Conservation (phyloP, 192 early-diverging fungal genomes). For the Mortierella alpina region DNA sequence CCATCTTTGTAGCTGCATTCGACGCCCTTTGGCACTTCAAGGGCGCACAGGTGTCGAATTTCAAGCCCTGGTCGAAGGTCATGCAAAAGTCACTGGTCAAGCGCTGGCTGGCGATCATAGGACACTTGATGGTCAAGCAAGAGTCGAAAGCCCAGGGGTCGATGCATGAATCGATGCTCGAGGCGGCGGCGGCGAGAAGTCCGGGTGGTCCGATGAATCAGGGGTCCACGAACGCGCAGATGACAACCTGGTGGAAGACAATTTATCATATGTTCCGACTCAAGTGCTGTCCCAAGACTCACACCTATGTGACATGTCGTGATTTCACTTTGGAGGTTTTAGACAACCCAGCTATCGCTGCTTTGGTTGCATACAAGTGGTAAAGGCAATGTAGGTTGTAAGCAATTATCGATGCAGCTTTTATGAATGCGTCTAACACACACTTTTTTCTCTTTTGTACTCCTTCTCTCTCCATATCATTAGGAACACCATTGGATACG, state of each 20-base stretch:
- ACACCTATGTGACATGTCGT: constrained; percentile 7
- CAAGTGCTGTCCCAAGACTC: background rate
- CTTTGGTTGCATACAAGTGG: constrained; percentile 32
- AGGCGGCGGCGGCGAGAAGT: too few species aligned
- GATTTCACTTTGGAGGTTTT: constrained; percentile 23
- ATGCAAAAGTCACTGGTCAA: too few species aligned
- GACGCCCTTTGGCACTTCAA: constrained; percentile 10
- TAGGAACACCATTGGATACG: constrained; percentile 41
- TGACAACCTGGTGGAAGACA: constrained; percentile 9
- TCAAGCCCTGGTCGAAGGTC: too few species aligned
- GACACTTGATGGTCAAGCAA: background rate
- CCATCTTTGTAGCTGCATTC: constrained; percentile 17
- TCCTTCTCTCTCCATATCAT: background rate
- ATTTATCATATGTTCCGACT: constrained; percentile 12
- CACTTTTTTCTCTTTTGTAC: background rate
- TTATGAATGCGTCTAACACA: background rate
- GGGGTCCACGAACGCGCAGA: background rate
- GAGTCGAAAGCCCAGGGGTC: too few species aligned
- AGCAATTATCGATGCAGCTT: background rate
- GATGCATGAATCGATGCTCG: too few species aligned
- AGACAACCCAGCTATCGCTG: constrained; percentile 34
- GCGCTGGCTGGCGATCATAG: too few species aligned
- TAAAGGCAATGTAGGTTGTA: background rate
- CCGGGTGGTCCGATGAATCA: too few species aligned
- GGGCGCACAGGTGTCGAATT: too few species aligned